Conservation (phyloP, 495 filamentous ascomycete genomes). For the Usnea hakonensis region DNA sequence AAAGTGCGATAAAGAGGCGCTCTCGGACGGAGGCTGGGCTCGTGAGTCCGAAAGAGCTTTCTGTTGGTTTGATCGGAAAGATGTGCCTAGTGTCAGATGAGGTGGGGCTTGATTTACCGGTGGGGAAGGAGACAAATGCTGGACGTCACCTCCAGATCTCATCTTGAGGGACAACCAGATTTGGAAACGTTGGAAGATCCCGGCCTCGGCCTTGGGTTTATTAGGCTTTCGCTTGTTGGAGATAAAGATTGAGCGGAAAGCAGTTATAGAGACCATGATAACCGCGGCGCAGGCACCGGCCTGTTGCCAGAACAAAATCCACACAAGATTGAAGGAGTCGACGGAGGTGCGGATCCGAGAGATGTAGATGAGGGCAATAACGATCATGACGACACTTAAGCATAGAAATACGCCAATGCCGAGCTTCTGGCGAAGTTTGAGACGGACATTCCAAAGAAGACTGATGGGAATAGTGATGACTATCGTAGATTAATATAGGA, state of each 20-base stretch:
- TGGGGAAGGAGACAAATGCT: not conserved
- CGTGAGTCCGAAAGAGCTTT: not conserved
- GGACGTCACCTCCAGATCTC: not conserved
- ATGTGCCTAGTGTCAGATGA: not conserved
- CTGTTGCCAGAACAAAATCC: slow-evolving; percentile 13
- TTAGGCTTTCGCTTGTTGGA: not conserved
- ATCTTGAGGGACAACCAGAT: not conserved
- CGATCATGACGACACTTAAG: slow-evolving; percentile 14
- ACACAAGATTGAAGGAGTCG: slow-evolving; percentile 8
- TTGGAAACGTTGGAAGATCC: not conserved
- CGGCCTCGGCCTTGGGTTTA: not conserved
- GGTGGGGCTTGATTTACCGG: not conserved
- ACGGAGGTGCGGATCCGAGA: slow-evolving; percentile 5
- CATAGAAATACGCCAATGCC: slow-evolving; percentile 15
- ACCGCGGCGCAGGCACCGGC: slow-evolving; percentile 10
- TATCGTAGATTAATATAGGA: not conserved
- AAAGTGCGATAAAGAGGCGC: not conserved
- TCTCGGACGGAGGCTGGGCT: not conserved
- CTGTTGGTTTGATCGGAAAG: not conserved
- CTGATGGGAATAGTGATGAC: slow-evolving; percentile 7
- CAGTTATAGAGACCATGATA: slow-evolving; percentile 12
- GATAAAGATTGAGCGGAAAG: slow-evolving; percentile 18
- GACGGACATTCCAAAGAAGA: slow-evolving; percentile 16
- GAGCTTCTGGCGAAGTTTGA: slow-evolving; percentile 11
- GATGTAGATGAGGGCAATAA: slow-evolving; percentile 5